phyloP scores from a whole-genome alignment of 768 basidiomycete genomes.

The Leccinum boreale region DNA sequence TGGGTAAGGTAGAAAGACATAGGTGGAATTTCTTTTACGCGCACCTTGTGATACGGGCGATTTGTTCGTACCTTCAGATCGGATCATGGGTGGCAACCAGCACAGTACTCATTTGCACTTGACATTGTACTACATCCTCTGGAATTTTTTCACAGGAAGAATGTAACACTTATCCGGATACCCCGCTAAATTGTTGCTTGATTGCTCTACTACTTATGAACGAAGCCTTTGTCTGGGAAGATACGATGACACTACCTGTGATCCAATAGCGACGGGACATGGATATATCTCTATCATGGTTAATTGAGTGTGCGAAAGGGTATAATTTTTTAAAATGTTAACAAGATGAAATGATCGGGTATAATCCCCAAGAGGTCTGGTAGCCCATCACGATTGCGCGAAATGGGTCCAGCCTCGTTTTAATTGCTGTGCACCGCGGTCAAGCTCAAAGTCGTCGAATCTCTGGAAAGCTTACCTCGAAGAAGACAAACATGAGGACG shows the following conservation, averaged over 20 bases:
- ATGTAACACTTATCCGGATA: too few relatives aligned
- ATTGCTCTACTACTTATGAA: neutral
- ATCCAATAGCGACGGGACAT: neutral
- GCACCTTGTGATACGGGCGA: too few relatives aligned
- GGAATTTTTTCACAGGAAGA: too few relatives aligned
- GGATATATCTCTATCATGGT: slow-evolving; percentile 5
- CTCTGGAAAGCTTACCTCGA: slow-evolving; percentile 52
- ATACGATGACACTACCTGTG: slow-evolving; percentile 7
- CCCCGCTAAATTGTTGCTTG: too few relatives aligned
- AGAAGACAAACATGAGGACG: slow-evolving; percentile 80
- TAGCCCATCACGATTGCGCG: neutral
- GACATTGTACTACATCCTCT: too few relatives aligned
- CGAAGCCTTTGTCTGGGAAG: slow-evolving; percentile 4
- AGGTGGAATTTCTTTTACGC: too few relatives aligned
- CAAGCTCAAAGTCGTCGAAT: neutral
- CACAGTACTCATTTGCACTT: too few relatives aligned
- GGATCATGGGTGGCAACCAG: too few relatives aligned
- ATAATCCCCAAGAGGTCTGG: neutral
- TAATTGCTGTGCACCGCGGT: slow-evolving; percentile 52
- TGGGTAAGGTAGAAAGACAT: too few relatives aligned
- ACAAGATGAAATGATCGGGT: neutral
- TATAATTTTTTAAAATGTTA: neutral
- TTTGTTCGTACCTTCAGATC: too few relatives aligned
- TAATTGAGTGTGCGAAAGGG: neutral
- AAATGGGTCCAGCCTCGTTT: slow-evolving; percentile 54